These are phyloP conservation scores for Zizania palustris DNA, from an alignment of 202 grass and related monocot species.

Conservation along the genomic window DNA sequence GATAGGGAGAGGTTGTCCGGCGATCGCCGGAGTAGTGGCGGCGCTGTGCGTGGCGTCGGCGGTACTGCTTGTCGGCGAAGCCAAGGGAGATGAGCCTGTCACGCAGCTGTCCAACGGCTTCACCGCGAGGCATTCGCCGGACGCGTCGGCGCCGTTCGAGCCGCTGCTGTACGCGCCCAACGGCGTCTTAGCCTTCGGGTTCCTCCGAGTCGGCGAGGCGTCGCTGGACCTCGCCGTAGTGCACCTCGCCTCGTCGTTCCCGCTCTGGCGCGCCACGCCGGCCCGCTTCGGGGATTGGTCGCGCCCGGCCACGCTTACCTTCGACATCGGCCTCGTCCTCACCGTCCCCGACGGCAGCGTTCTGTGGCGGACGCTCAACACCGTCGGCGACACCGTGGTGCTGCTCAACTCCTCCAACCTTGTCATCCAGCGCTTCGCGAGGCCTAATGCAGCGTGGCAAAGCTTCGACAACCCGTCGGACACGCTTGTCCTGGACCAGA, in stretches of 20 bases:
- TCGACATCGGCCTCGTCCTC: constrained; percentile 58
- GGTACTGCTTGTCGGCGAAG: neutral
- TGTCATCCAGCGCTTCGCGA: constrained; percentile 39
- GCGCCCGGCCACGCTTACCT: constrained; percentile 56
- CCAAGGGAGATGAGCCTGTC: neutral
- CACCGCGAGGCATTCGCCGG: constrained; percentile 43
- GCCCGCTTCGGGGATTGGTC: constrained; percentile 42
- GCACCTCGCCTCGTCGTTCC: constrained; percentile 67
- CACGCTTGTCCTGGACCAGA: constrained; percentile 75
- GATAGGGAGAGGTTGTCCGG: constrained; percentile 17
- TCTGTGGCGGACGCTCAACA: constrained; percentile 50
- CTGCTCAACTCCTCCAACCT: constrained; percentile 85
- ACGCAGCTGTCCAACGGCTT: constrained; percentile 58
- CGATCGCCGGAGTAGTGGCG: constrained; percentile 22
- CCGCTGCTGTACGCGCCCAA: constrained; percentile 53
- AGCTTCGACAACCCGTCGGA: constrained; percentile 72
- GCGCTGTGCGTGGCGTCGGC: constrained; percentile 12
- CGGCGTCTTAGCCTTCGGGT: constrained; percentile 66
- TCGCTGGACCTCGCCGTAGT: constrained; percentile 75
- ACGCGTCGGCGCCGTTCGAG: constrained; percentile 48
- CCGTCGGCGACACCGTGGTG: constrained; percentile 43
- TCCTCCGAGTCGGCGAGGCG: constrained; percentile 57
- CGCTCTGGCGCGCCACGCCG: constrained; percentile 62
- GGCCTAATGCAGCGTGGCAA: constrained; percentile 44
- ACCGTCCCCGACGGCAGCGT: constrained; percentile 19